phyloP scores from a whole-genome alignment of 148 eudicot genomes.

The Talinum fruticosum region DNA sequence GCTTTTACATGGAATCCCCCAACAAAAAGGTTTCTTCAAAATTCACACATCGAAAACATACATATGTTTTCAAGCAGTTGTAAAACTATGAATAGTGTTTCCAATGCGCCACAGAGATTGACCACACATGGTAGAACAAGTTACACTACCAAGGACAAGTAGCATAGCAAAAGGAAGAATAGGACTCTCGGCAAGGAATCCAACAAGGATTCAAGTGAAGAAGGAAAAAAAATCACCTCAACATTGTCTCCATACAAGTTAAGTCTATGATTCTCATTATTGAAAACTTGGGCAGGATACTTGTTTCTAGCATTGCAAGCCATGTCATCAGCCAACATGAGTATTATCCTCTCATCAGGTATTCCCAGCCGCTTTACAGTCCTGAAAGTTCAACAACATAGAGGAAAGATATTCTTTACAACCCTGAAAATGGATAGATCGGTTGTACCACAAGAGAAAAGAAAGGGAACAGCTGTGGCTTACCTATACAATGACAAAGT shows the following conservation, averaged over 20 bases:
- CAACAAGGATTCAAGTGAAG: background rate
- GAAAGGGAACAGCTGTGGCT: background rate
- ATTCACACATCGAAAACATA: no score
- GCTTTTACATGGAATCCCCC: no score
- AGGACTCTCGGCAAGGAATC: background rate
- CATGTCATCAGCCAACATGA: slow-evolving; percentile 99
- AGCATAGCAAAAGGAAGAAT: background rate
- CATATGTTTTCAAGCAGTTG: no score
- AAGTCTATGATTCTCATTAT: slow-evolving; percentile 92
- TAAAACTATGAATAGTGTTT: background rate
- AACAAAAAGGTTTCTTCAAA: no score
- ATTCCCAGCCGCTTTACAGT: slow-evolving; percentile 94
- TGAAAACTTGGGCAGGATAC: slow-evolving; percentile 97
- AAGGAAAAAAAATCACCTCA: slow-evolving; percentile 50
- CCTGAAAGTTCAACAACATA: slow-evolving; percentile 33
- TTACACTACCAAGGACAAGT: background rate
- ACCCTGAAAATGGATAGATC: slow-evolving; percentile 1
- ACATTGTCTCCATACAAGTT: slow-evolving; percentile 97
- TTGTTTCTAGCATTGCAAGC: slow-evolving; percentile 97
- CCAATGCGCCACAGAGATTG: background rate
- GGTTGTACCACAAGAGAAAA: background rate
- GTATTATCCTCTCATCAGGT: slow-evolving; percentile 96
- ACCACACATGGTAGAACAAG: background rate
- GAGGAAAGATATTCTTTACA: background rate
- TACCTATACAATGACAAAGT: slow-evolving; percentile 91